phyloP scores from a whole-genome alignment of 345 rosid genomes.

The Hibiscus trionum region DNA sequence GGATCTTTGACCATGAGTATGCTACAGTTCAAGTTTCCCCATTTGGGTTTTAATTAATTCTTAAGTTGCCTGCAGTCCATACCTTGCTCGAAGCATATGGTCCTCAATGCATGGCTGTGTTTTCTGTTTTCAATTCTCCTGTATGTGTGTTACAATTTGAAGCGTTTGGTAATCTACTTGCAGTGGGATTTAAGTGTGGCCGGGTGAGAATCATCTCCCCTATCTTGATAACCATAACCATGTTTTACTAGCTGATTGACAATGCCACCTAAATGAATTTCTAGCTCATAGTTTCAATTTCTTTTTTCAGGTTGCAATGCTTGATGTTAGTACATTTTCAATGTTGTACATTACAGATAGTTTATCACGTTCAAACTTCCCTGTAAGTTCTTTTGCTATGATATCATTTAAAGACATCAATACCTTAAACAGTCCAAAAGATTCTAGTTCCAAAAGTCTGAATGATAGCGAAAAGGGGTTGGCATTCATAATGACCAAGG shows the following conservation, averaged over 20 bases:
- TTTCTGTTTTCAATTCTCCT: slow-evolving; percentile 55
- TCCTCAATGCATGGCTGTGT: slow-evolving; percentile 59
- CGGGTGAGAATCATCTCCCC: slow-evolving; percentile 37
- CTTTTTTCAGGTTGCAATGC: slow-evolving; percentile 72
- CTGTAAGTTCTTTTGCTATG: slow-evolving; percentile 48
- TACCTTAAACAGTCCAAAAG: slow-evolving; percentile 23
- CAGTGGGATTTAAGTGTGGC: slow-evolving; percentile 77
- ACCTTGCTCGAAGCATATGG: slow-evolving; percentile 47
- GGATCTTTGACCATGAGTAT: not conserved
- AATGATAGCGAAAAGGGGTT: slow-evolving; percentile 28
- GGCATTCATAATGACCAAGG: slow-evolving; percentile 51
- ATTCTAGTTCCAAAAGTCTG: slow-evolving; percentile 21
- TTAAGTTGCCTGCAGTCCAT: slow-evolving; percentile 45
- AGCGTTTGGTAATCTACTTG: slow-evolving; percentile 50
- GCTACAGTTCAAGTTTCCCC: not conserved
- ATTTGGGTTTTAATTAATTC: slow-evolving; percentile 1
- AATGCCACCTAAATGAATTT: slow-evolving; percentile 2
- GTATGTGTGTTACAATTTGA: slow-evolving; percentile 43
- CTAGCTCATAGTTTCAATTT: slow-evolving; percentile 18
- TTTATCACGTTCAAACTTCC: slow-evolving; percentile 40
- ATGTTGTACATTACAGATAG: slow-evolving; percentile 54
- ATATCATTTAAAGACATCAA: slow-evolving; percentile 29
- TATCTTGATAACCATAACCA: not conserved
- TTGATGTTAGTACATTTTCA: slow-evolving; percentile 50
- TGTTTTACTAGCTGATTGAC: not conserved